Evolutionary conservation across 257 asterid genomes (phyloP), one percentile per base, ranked within the genome.

Genomic region (Mitragyna speciosa): DNA sequence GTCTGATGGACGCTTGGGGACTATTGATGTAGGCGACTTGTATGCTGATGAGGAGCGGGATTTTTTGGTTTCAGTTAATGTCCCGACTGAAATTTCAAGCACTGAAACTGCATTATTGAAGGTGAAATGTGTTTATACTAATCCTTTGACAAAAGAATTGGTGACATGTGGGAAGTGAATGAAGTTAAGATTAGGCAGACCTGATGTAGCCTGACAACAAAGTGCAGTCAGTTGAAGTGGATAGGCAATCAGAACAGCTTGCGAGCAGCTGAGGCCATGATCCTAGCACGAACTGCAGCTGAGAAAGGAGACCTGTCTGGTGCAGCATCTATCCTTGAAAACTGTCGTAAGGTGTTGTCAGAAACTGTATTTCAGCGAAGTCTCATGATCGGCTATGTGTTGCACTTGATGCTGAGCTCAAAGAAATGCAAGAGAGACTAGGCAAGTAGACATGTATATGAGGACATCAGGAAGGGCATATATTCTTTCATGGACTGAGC

Each of bases 11-110:
- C 90, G 85, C 2, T 30, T n/a, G 12, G 99, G 98, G 79, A 78
- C 80, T 17, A 89, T 96, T 39, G 91, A 89, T 30, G 97, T 96
- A 7, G 99, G 99, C 59, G 95, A 96, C 80, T 84, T 94, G 17
- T 96, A 94, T 41, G 98, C 98, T 2, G 99, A 96, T 24, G 99
- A 96, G 87, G 99, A 92, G 85, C 88, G 98, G 81, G 97, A 94
- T 85, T 96, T 96, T 83, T 80, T 96, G 80, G 84, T 91, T 75
- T 84, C 91, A 0, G 63, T 96, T 41, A 92, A 92, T 56, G 80
- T 96, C 47, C 99, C 99, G 5, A 66, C 81, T 33, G 97, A 92
- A 76, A 51, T 66, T 64, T 84, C 92, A 1, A 82, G 83, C 68
- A 41, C 83, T 10, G 91, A 83, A 75, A 93, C 98, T 61, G 74